These are phyloP conservation scores for Sedum album DNA, from an alignment of 164 flowering plant genomes.

Conservation along the genomic window DNA sequence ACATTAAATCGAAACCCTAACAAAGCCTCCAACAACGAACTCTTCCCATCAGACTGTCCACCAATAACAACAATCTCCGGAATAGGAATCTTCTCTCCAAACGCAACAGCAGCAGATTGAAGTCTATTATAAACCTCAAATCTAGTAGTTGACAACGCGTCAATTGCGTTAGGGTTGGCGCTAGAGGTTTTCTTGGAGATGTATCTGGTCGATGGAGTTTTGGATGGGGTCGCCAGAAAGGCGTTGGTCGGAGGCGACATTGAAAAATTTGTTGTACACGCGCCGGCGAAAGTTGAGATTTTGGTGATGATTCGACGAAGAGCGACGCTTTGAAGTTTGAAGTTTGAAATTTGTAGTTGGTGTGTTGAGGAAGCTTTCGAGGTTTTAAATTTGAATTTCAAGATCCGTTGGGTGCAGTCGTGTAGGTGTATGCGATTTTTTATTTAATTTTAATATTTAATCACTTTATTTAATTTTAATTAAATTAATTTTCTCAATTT, in stretches of 20 bases:
- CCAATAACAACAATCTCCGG: slow-evolving; percentile 97
- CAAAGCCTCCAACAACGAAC: slow-evolving; percentile 92
- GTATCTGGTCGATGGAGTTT: slow-evolving; percentile 33
- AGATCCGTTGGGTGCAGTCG: not conserved
- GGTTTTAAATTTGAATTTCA: not conserved
- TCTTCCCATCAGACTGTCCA: slow-evolving; percentile 97
- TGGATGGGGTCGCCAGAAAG: slow-evolving; percentile 43
- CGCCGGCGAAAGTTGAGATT: not conserved
- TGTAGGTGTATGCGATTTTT: not conserved
- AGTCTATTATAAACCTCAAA: slow-evolving; percentile 96
- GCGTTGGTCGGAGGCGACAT: slow-evolving; percentile 10
- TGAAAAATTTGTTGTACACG: not conserved
- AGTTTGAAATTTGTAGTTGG: not conserved
- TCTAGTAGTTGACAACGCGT: slow-evolving; percentile 23
- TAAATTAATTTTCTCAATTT: no score
- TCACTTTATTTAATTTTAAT: no score
- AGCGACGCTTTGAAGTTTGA: not conserved
- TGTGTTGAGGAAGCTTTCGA: not conserved
- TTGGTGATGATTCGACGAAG: no score
- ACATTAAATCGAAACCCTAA: slow-evolving; percentile 95
- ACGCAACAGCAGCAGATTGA: slow-evolving; percentile 92
- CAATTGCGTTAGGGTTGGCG: slow-evolving; percentile 9
- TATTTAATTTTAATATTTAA: no score
- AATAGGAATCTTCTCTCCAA: slow-evolving; percentile 93
- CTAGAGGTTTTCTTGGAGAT: slow-evolving; percentile 14